These are phyloP conservation scores for Cardamine resedifolia DNA, from an alignment of 345 rosid species.

Conservation along the genomic window DNA sequence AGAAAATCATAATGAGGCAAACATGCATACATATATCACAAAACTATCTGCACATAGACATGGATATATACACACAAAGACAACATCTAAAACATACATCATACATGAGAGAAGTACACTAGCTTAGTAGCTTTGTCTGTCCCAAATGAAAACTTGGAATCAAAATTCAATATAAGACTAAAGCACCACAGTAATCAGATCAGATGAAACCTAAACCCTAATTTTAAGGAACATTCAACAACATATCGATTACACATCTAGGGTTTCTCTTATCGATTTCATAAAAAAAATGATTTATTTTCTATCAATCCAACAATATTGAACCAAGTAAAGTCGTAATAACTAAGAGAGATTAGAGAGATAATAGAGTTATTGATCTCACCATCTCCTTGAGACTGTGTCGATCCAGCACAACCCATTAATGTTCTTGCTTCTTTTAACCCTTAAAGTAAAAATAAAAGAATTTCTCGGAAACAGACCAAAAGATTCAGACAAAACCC, in stretches of 20 bases:
- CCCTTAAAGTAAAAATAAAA: constrained; percentile 15
- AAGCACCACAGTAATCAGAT: neutral
- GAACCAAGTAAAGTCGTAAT: neutral
- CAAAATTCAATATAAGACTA: neutral
- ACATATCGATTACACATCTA: constrained; percentile 1
- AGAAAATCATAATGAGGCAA: constrained; percentile 12
- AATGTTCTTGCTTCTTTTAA: constrained; percentile 15
- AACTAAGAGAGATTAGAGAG: constrained; percentile 1
- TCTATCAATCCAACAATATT: neutral
- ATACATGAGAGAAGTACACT: neutral
- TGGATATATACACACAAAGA: neutral
- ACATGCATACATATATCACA: neutral
- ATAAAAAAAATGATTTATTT: neutral
- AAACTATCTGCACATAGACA: neutral
- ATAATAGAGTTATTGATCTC: constrained; percentile 2
- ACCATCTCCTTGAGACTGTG: constrained; percentile 67
- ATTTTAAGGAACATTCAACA: constrained; percentile 12
- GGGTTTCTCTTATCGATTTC: neutral
- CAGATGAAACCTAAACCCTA: constrained; percentile 26
- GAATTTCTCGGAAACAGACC: constrained; percentile 8
- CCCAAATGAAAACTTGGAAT: neutral
- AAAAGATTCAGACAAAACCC: constrained; percentile 23
- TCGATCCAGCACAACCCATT: constrained; percentile 89
- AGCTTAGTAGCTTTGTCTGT: neutral
- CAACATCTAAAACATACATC: constrained; percentile 1